phyloP scores from a whole-genome alignment of 1,284 basidiomycete genomes.

The Athelia psychrophila region DNA sequence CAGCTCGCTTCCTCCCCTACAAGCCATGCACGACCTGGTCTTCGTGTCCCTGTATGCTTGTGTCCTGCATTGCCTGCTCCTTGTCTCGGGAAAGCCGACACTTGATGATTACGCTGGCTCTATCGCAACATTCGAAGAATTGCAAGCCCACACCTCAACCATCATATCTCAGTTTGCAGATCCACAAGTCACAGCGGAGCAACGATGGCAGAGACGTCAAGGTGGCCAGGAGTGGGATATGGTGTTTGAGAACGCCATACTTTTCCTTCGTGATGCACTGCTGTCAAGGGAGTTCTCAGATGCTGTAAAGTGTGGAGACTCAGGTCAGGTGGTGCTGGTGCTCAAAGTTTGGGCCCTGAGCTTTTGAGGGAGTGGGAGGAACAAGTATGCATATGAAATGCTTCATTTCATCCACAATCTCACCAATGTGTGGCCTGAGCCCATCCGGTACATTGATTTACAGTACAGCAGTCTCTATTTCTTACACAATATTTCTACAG shows the following conservation, averaged over 20 bases:
- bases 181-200: slow-evolving; percentile 7
- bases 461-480: background rate
- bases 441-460: slow-evolving; percentile 13
- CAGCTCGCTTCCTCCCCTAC: slow-evolving; percentile 24
- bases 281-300: slow-evolving; percentile 18
- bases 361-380: slow-evolving; percentile 16
- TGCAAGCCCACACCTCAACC: slow-evolving; percentile 5
- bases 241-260: slow-evolving; percentile 19
- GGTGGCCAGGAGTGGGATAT: slow-evolving; percentile 13
- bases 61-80: slow-evolving; percentile 21
- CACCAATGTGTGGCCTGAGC: slow-evolving; percentile 23
- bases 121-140: slow-evolving; percentile 5
- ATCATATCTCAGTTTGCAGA: slow-evolving; percentile 8
- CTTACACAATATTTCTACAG: slow-evolving; percentile 8
- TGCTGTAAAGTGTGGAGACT: slow-evolving; percentile 20
- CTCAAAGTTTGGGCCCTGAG: slow-evolving; percentile 18
- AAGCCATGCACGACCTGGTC: slow-evolving; percentile 22
- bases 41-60: slow-evolving; percentile 21
- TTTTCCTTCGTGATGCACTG: slow-evolving; percentile 21
- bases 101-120: slow-evolving; percentile 13
- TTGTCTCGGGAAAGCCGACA: slow-evolving; percentile 11
- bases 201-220: slow-evolving; percentile 8
- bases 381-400: slow-evolving; percentile 26
- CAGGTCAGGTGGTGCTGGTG: slow-evolving; percentile 13
- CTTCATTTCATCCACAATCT: slow-evolving; percentile 24